These are phyloP conservation scores for Cyberlindnera xylosilytica DNA, from an alignment of 805 yeast species.

Conservation along the genomic window DNA sequence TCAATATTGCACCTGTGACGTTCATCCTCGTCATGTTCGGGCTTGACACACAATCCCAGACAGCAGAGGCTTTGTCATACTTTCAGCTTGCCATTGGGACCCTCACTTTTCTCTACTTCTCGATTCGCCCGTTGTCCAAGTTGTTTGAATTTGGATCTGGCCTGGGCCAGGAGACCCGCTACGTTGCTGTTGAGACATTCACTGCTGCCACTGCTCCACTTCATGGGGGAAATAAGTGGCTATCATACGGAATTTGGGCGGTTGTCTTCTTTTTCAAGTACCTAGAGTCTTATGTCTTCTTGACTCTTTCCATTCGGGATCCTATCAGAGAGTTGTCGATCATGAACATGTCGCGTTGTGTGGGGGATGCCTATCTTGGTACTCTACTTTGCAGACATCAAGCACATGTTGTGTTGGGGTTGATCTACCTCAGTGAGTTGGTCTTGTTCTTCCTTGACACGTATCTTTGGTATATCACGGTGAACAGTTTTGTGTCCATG, in stretches of 20 bases:
- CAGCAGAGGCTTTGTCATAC: slow-evolving; percentile 43
- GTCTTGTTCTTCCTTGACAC: slow-evolving; percentile 77
- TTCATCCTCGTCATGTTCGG: slow-evolving; percentile 45
- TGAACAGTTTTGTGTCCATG: slow-evolving; percentile 73
- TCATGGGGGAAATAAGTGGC: slow-evolving; percentile 51
- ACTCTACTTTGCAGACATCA: slow-evolving; percentile 52
- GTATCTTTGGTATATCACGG: slow-evolving; percentile 80
- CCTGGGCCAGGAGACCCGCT: slow-evolving; percentile 40
- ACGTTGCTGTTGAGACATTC: slow-evolving; percentile 53
- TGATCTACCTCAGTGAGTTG: slow-evolving; percentile 60
- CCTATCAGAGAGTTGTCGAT: slow-evolving; percentile 67
- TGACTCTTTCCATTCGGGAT: slow-evolving; percentile 70
- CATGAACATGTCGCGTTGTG: slow-evolving; percentile 55
- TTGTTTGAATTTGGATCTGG: slow-evolving; percentile 38
- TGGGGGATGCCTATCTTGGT: slow-evolving; percentile 61
- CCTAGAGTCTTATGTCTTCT: slow-evolving; percentile 73
- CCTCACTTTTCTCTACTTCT: slow-evolving; percentile 50
- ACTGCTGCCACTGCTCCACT: slow-evolving; percentile 63
- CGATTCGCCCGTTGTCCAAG: slow-evolving; percentile 57
- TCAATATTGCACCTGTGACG: slow-evolving; percentile 51
- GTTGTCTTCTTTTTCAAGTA: slow-evolving; percentile 66
- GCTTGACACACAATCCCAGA: slow-evolving; percentile 33
- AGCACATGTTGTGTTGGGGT: slow-evolving; percentile 49
- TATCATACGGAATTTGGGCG: slow-evolving; percentile 68
- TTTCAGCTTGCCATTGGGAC: slow-evolving; percentile 58